phyloP scores from a whole-genome alignment of 208 protist genomes.

The Phytomonas sp. region DNA sequence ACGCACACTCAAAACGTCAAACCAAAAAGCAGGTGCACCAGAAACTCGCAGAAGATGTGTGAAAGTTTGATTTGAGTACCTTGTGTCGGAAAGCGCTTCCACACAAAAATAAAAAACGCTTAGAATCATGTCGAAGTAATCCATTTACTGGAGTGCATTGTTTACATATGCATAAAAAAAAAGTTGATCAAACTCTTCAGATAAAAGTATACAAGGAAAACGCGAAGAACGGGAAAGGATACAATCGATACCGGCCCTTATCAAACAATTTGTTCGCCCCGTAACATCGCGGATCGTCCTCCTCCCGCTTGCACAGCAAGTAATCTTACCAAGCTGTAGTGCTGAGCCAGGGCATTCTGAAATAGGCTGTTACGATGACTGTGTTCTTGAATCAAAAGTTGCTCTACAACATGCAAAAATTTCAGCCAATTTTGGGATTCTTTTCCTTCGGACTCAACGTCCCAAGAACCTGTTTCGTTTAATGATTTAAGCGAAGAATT shows the following conservation, averaged over 20 bases:
- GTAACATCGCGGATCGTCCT: not conserved
- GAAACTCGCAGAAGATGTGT: not conserved
- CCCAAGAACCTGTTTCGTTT: not conserved
- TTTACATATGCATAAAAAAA: conserved; percentile 8
- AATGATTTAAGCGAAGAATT: not conserved
- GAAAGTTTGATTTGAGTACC: not conserved
- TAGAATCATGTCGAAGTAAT: conserved; percentile 4
- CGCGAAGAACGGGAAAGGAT: not conserved
- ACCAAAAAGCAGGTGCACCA: not conserved
- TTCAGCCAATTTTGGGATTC: not conserved
- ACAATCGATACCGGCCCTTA: not conserved
- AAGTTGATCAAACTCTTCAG: conserved; percentile 2
- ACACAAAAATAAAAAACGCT: not conserved
- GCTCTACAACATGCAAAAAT: not conserved
- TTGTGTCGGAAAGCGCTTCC: not conserved
- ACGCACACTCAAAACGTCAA: not conserved
- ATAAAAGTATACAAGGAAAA: not conserved
- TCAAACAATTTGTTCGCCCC: not conserved
- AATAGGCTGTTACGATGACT: not conserved
- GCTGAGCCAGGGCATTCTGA: not conserved
- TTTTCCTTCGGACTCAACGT: not conserved
- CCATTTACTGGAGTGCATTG: conserved; percentile 1
- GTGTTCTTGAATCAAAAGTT: conserved; percentile 3
- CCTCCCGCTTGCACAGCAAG: not conserved
- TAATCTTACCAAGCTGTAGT: not conserved